phyloP scores from a whole-genome alignment of 2,329 filamentous ascomycete species.

The Aspergillus sp. region DNA sequence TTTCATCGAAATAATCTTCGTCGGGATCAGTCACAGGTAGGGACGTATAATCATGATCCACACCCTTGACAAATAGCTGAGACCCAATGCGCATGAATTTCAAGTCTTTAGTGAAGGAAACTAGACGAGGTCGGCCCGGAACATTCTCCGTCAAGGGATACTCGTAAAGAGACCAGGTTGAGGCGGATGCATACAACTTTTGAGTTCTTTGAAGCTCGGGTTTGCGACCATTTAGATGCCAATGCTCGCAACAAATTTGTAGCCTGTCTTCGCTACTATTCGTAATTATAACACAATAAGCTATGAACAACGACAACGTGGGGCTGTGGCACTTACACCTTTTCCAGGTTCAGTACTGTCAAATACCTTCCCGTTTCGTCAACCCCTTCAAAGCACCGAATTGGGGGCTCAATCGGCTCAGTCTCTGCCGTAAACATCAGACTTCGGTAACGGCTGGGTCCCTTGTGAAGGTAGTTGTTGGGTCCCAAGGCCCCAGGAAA shows the following conservation, averaged over 20 bases:
- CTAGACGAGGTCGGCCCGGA: not conserved
- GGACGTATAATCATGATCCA: not conserved
- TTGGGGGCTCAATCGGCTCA: not conserved
- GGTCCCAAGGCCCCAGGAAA: slow-evolving; percentile 5
- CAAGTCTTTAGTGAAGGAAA: not conserved
- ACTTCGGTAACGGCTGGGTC: not conserved
- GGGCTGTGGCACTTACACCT: not conserved
- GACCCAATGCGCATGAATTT: not conserved
- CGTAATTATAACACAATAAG: not conserved
- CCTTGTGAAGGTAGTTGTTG: slow-evolving; percentile 2
- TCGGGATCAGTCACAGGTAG: not conserved
- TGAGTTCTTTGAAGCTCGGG: not conserved
- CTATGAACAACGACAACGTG: too few species aligned
- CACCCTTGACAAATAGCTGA: not conserved
- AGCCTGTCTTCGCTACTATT: not conserved
- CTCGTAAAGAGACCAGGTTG: not conserved
- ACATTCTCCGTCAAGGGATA: not conserved
- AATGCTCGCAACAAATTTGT: not conserved
- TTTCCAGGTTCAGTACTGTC: not conserved
- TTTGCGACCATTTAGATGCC: not conserved
- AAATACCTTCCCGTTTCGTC: not conserved
- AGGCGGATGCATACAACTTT: not conserved
- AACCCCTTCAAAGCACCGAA: not conserved
- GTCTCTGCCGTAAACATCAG: not conserved
- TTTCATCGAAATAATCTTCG: not conserved